Base-by-base conservation (phyloP, 768 basidiomycete genomes). In the Mrakia frigida region DNA sequence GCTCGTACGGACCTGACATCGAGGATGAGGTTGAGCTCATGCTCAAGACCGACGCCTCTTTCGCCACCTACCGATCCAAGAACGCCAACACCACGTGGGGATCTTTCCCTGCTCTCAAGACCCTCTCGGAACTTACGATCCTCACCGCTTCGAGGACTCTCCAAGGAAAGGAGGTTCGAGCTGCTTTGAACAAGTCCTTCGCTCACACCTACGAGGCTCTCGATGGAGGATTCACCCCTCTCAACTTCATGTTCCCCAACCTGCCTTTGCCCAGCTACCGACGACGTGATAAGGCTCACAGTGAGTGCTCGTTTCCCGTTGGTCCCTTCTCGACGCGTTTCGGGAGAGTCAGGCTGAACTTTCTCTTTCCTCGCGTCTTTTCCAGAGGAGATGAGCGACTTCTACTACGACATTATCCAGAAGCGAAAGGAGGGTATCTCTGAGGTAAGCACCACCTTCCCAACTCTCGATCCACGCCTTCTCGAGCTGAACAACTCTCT, bases 211-310 rank as follows among this genome's bases (percentile, higher is more conserved):
- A 91, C 85, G 88, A 88, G 70, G 94, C 60, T 28, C 87, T 99
- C 80, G 97, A 99, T 82, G 92, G 92, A 74, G 96, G 96, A 5
- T 98, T 99, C 84, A 97, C 93, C 0, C 94, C 96, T 0, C 82
- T 99, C 79, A 96, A 98, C 85, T 94, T 94, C 85, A 86, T 98
- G 84, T 94, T 98, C 86, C 92, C 94, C 56, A 92, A 91, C 82
- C 85, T 98, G 76, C 97, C 97, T 31, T 84, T 98, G 80, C 90
- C 91, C 72, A 93, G 91, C 82, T 98, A 98, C 85, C 88, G 92
- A 78, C 89, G 87, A 81, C 89, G 97, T 71, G 97, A 99, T 82
- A 85, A 85, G 59, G 97, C 97, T 1, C 95, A 98, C 79, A 87
- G 65, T 68, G 65, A 68, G 65, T 68, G 0, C 18, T 1, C 31